Percentiles rank a stretch among this genome's conserved stretches.
Conservation (phyloP, 2,329 filamentous ascomycete genomes). For the Leptographium lundbergii region DNA sequence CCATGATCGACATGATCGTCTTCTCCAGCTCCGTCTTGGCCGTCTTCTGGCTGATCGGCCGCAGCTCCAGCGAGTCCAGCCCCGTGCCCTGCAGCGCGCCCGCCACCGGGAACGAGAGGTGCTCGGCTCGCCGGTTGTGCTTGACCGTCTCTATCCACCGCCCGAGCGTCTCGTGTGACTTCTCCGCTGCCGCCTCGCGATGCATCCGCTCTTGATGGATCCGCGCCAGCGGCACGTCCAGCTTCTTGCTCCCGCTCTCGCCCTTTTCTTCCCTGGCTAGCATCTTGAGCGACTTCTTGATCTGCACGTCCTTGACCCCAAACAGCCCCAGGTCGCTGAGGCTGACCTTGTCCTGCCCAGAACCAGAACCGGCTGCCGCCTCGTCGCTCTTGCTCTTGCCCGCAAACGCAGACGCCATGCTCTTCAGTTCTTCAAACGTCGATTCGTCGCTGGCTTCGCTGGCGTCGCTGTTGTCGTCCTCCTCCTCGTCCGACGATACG, state of each 20-base stretch:
- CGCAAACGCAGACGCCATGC: constrained; percentile 55
- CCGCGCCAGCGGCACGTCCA: constrained; percentile 72
- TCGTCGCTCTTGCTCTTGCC: constrained; percentile 39
- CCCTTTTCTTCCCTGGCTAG: constrained; percentile 49
- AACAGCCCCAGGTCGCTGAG: constrained; percentile 62
- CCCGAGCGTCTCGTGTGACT: constrained; percentile 81
- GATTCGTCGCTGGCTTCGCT: not conserved
- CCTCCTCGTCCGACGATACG: not conserved
- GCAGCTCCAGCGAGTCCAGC: constrained; percentile 40
- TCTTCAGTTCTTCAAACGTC: constrained; percentile 52
- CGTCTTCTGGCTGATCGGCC: constrained; percentile 48
- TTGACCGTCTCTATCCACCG: constrained; percentile 95
- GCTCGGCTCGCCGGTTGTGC: constrained; percentile 80
- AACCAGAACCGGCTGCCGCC: constrained; percentile 27
- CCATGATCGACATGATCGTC: constrained; percentile 77
- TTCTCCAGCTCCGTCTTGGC: constrained; percentile 72
- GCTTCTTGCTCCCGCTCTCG: constrained; percentile 40
- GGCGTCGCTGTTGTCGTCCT: not conserved
- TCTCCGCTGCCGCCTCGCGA: constrained; percentile 70
- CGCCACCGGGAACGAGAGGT: constrained; percentile 74
- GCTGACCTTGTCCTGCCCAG: constrained; percentile 51
- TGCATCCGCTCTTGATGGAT: constrained; percentile 78
- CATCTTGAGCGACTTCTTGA: constrained; percentile 70
- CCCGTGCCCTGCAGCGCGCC: constrained; percentile 54
- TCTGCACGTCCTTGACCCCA: constrained; percentile 57